These are phyloP conservation scores for Onygena corvina DNA, from an alignment of 2,329 filamentous ascomycete species.

Conservation along the genomic window DNA sequence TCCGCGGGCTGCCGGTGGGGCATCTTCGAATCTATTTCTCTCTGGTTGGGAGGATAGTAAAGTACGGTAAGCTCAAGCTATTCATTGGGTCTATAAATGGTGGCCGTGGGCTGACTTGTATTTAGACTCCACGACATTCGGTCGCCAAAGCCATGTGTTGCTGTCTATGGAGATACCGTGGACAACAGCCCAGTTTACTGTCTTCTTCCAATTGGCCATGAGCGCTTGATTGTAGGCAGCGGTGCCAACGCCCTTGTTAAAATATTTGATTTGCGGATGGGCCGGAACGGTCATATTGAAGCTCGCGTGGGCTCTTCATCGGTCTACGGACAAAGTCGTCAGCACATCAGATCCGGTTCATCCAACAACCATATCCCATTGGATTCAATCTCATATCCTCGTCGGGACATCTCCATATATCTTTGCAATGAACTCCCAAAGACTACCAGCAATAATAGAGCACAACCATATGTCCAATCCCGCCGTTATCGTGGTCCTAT, in stretches of 20 bases:
- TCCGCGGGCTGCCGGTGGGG: slow-evolving; percentile 16
- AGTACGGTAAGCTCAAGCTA: slow-evolving; percentile 25
- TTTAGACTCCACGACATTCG: slow-evolving; percentile 49
- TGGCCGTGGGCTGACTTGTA: no score
- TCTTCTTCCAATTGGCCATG: slow-evolving; percentile 44
- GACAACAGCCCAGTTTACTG: slow-evolving; percentile 50
- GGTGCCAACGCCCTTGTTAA: slow-evolving; percentile 48
- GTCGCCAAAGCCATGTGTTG: slow-evolving; percentile 37
- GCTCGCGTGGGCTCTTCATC: slow-evolving; percentile 18
- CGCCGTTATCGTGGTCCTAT: slow-evolving; percentile 34
- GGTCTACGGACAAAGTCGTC: slow-evolving; percentile 4
- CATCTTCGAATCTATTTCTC: slow-evolving; percentile 43
- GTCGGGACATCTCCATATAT: slow-evolving; percentile 34
- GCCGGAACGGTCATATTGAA: slow-evolving; percentile 24
- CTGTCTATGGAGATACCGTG: slow-evolving; percentile 43
- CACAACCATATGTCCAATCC: slow-evolving; percentile 5
- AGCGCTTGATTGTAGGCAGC: slow-evolving; percentile 46
- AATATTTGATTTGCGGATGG: slow-evolving; percentile 47
- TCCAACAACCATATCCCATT: slow-evolving; percentile 1
- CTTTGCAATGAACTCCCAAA: slow-evolving; percentile 24
- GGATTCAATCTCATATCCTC: slow-evolving; percentile 7
- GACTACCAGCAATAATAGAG: slow-evolving; percentile 7
- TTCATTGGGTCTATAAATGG: background rate
- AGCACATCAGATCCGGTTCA: slow-evolving; percentile 3
- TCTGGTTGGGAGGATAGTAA: slow-evolving; percentile 49